These are phyloP conservation scores for Cercophora samala DNA, from an alignment of 495 filamentous ascomycete species.

Conservation along the genomic window DNA sequence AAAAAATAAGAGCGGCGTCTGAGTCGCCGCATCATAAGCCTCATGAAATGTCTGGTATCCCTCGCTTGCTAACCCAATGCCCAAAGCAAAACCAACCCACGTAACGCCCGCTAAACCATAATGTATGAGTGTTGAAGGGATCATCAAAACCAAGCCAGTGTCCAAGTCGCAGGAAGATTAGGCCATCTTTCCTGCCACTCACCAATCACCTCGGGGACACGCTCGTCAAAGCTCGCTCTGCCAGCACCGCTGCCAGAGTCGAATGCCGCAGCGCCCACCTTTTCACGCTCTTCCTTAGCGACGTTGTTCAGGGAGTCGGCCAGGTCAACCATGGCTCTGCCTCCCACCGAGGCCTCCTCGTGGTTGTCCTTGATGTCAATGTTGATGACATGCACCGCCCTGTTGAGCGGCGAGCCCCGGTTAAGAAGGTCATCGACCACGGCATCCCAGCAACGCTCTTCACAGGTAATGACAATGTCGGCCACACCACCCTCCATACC, in stretches of 20 bases:
- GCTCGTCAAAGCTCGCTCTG: slow-evolving; percentile 80
- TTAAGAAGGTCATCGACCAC: slow-evolving; percentile 91
- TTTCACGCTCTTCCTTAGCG: slow-evolving; percentile 71
- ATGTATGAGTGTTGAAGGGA: slow-evolving; percentile 1
- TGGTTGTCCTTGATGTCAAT: slow-evolving; percentile 98
- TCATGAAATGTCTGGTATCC: slow-evolving; percentile 3
- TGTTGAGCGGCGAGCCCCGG: slow-evolving; percentile 76
- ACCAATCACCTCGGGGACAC: slow-evolving; percentile 88
- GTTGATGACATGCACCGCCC: slow-evolving; percentile 94
- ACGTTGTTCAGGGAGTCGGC: slow-evolving; percentile 82
- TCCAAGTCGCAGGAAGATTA: slow-evolving; percentile 87
- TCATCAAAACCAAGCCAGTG: slow-evolving; percentile 83
- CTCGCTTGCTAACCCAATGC: slow-evolving; percentile 1
- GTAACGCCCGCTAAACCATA: slow-evolving; percentile 2
- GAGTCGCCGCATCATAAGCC: slow-evolving; percentile 5
- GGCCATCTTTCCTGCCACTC: slow-evolving; percentile 97
- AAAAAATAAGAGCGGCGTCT: neutral
- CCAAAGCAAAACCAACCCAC: neutral
- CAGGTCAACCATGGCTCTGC: slow-evolving; percentile 87
- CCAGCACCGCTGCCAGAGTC: slow-evolving; percentile 64
- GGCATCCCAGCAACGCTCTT: slow-evolving; percentile 98
- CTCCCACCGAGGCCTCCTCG: slow-evolving; percentile 88
- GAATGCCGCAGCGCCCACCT: slow-evolving; percentile 59
- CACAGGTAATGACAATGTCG: slow-evolving; percentile 94
- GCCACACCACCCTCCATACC: slow-evolving; percentile 89